A percentile compares a stretch with the other conserved stretches of the same genome.
Evolutionary conservation across 2,329 filamentous ascomycete genomes (phyloP).

Genomic region (Davidsoniella virescens): DNA sequence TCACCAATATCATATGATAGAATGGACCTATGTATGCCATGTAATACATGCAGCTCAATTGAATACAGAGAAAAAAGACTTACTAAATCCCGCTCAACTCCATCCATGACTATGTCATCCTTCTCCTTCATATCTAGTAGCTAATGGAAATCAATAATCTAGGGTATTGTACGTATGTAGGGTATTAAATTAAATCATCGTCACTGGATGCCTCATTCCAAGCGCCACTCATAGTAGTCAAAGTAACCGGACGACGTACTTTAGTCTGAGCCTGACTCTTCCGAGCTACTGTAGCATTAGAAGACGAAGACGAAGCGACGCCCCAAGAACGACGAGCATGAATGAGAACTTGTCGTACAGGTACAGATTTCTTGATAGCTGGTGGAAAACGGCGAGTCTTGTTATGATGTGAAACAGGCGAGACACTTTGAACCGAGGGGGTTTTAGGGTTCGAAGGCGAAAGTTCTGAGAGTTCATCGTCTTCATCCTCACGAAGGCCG

Average conservation of each 20-base stretch:
- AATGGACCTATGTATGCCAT: no score
- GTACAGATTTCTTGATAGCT: not conserved
- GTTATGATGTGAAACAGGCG: not conserved
- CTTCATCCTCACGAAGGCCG: not conserved
- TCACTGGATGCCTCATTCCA: constrained; percentile 9
- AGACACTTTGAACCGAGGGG: not conserved
- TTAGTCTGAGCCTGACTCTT: no score
- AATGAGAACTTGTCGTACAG: not conserved
- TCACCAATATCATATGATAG: no score
- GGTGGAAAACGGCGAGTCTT: not conserved
- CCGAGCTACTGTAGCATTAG: not conserved
- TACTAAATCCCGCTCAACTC: no score
- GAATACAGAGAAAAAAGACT: no score
- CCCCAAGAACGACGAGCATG: not conserved
- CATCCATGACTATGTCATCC: no score
- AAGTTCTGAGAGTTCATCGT: constrained; percentile 1
- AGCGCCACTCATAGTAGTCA: constrained; percentile 4
- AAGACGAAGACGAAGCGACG: not conserved
- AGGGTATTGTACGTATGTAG: no score
- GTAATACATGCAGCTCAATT: no score
- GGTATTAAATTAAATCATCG: constrained; percentile 8
- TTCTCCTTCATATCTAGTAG: no score
- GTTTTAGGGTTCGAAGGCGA: not conserved
- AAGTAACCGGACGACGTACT: not conserved
- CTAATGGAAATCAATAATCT: no score